Evolutionary conservation across 2,329 filamentous ascomycete genomes (phyloP), one percentile per base, ranked within the genome.

Genomic region (Xylariaceae sp.): DNA sequence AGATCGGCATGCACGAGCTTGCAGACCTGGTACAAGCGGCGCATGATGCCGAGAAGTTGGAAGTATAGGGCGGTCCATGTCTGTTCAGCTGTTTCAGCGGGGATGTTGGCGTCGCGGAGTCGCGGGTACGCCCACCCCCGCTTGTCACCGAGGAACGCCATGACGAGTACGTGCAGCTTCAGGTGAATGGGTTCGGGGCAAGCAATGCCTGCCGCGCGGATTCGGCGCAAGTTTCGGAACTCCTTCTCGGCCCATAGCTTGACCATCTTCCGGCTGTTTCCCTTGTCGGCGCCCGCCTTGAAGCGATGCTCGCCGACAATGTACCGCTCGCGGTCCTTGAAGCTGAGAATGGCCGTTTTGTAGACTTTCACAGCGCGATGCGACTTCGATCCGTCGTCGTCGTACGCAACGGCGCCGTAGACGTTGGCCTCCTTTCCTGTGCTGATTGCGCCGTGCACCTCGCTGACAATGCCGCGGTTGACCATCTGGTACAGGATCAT

Each of bases 191-290:
- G 92, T 71, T 96, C 90, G 0, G 94, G 94, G 66, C 89, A 96
- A 4, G 92, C 89, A 57, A 99, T 96, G 6, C 89, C 90, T 6
- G 92, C 88, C 4, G 85, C 79, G 73, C 95, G 80, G 63, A 99
- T 88, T 58, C 94, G 83, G 66, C 91, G 87, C 69, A 99, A 76
- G 75, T 99, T 99, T 48, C 94, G 85, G 78, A 95, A 96, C 76
- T 99, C 94, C 77, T 99, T 99, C 77, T 99, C 93, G 0, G 95
- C 95, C 94, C 94, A 99, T 23, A 97, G 81, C 75, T 96, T 96
- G 66, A 99, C 93, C 93, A 97, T 97, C 66, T 93, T 92, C 53
- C 92, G 85, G 77, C 92, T 96, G 76, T 92, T 96, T 66, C 89
- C 89, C 79, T 97, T 97, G 76, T 93, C 94, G 72, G 93, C 94